phyloP scores from a whole-genome alignment of 1,139 yeast species.

The Debaryomycetaceae sp. region DNA sequence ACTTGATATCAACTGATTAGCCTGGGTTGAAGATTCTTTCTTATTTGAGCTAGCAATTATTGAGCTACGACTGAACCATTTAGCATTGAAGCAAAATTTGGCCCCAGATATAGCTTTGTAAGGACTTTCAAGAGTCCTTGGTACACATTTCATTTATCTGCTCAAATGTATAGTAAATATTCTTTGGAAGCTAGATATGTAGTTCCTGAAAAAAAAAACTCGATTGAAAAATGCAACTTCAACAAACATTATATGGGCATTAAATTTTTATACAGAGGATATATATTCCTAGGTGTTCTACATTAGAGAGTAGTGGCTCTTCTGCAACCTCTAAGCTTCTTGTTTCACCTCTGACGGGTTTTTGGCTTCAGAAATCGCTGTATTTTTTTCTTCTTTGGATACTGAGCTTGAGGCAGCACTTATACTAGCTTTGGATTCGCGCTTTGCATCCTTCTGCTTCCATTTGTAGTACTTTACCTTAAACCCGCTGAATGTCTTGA shows the following conservation, averaged over 20 bases:
- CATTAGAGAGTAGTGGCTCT: background rate
- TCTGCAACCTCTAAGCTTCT: conserved; percentile 1
- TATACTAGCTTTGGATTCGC: conserved; percentile 5
- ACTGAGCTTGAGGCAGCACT: conserved; percentile 3
- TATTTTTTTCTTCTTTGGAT: conserved; percentile 1
- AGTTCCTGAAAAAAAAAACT: too few relatives aligned
- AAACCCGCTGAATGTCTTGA: conserved; percentile 62
- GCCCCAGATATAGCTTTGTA: background rate
- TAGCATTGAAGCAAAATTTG: too few relatives aligned
- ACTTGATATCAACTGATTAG: conserved; percentile 51
- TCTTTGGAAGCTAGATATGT: too few relatives aligned
- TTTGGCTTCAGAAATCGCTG: conserved; percentile 1
- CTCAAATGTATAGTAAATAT: too few relatives aligned
- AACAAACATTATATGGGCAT: background rate
- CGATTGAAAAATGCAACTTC: background rate
- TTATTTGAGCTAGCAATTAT: background rate
- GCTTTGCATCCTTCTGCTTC: conserved; percentile 14
- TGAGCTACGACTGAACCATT: background rate
- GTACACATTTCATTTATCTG: background rate
- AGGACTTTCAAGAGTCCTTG: background rate
- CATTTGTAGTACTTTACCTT: conserved; percentile 42
- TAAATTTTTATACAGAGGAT: background rate
- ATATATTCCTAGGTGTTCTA: background rate
- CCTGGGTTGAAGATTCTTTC: conserved; percentile 29
- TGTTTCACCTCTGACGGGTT: conserved; percentile 3